These are phyloP conservation scores for Lupinus albus DNA, from an alignment of 306 rosid species.

Conservation along the genomic window DNA sequence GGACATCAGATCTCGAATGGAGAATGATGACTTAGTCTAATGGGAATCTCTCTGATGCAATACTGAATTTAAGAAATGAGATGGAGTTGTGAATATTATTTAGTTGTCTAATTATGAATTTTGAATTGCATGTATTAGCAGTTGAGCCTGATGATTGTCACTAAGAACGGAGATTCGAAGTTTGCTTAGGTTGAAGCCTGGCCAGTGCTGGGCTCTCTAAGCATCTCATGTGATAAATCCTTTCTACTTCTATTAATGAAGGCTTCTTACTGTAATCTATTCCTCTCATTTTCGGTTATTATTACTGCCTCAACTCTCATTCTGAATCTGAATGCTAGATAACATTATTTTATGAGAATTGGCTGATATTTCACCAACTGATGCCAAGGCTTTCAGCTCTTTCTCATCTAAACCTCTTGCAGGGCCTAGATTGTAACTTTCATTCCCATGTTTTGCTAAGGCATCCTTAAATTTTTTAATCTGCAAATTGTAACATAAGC, in stretches of 20 bases:
- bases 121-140: constrained; percentile 52
- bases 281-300: neutral
- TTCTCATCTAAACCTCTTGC: constrained; percentile 72
- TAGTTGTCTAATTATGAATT: constrained; percentile 58
- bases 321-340: no score
- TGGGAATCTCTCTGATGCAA: constrained; percentile 66
- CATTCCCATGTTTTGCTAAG: constrained; percentile 61
- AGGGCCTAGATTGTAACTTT: constrained; percentile 66
- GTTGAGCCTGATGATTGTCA: constrained; percentile 76
- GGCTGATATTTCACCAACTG: constrained; percentile 50
- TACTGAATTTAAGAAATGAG: no score
- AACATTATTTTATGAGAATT: no score
- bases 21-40: constrained; percentile 61
- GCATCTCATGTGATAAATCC: constrained; percentile 45
- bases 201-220: constrained; percentile 47
- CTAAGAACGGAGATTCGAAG: constrained; percentile 82
- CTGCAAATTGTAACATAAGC: no score
- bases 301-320: no score
- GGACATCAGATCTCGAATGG: constrained; percentile 60
- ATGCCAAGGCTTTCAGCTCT: constrained; percentile 56
- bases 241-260: constrained; percentile 54
- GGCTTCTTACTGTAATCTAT: constrained; percentile 41
- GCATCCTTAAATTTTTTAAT: constrained; percentile 87
- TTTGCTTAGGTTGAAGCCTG: constrained; percentile 60
- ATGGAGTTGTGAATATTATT: no score